Evolutionary conservation across 306 rosid species (phyloP), one percentile per base, ranked within the genome.

Genomic region (Sphenostylis stenocarpa): DNA sequence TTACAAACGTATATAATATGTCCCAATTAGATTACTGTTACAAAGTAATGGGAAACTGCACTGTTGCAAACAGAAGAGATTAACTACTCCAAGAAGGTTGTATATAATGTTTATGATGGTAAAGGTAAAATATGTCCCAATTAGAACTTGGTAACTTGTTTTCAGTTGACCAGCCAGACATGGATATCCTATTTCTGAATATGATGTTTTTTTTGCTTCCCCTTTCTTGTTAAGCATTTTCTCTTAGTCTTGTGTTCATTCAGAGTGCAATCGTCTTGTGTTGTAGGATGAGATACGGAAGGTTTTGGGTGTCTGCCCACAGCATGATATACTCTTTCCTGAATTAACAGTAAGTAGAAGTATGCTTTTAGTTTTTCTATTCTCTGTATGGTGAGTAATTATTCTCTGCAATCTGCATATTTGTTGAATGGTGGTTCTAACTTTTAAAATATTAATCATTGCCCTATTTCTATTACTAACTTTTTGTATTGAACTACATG

Each of bases 301-400:
- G 85, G 87, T 85, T 74, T 87, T 95, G 84, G 98, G 98, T 63
- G 97, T 95, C 61, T 95, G 98, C 78, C 98, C 98, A 64, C 98
- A 95, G 57, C 82, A 87, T 83, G 98, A 95, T 84, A 92, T 95
- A 81, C 96, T 95, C 70, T 95, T 92, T 78, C 92, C 89, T 61
- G 98, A 95, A 80, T 78, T 95, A 86, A 91, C 96, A 26, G 98
- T 95, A 84, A 90, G 97, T 75, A 63, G 72, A 85, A 65, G 41
- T 34, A 53, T 69, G 52, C 13, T 72, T 83, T 31, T 52, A 39
- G 51, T 26, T 44, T 29, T 38, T 57, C 80, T 19, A 7, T 79
- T 85, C 29, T 72, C 81, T 29, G 36, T 63, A 39, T 19, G 16
- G 24, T 45, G 62, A 71, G 36, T 52, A 53, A 20, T 52, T 52